Conservation (phyloP, 2,329 filamentous ascomycete genomes). For the Aspergillus thermomutatus region DNA sequence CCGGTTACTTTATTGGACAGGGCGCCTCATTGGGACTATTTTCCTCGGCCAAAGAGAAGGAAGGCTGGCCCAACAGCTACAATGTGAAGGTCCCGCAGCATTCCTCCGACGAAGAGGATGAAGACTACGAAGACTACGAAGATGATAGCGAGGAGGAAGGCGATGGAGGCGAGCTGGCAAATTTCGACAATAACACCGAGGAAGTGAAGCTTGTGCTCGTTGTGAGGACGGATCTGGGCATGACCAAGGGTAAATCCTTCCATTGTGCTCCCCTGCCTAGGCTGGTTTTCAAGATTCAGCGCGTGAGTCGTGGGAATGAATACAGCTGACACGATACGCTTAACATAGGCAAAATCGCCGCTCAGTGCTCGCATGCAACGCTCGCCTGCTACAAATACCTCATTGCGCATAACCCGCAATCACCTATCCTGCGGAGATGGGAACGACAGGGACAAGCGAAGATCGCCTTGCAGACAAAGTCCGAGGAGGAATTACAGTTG, state of each 20-base stretch:
- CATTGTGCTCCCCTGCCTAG: not conserved
- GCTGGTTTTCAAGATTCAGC: not conserved
- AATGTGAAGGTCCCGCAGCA: slow-evolving; percentile 45
- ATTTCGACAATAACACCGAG: slow-evolving; percentile 57
- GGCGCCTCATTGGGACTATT: slow-evolving; percentile 71
- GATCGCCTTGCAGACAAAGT: slow-evolving; percentile 85
- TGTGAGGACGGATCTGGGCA: slow-evolving; percentile 89
- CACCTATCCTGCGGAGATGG: slow-evolving; percentile 73
- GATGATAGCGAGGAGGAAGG: slow-evolving; percentile 69
- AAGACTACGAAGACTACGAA: slow-evolving; percentile 53
- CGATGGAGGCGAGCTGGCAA: slow-evolving; percentile 45
- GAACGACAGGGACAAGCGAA: slow-evolving; percentile 85
- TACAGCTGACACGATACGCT: not conserved
- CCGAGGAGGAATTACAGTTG: slow-evolving; percentile 73
- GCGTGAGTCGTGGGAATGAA: not conserved
- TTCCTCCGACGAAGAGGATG: slow-evolving; percentile 39
- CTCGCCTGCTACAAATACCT: slow-evolving; percentile 94
- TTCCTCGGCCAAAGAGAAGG: slow-evolving; percentile 41
- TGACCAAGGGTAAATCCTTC: slow-evolving; percentile 77
- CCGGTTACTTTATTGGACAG: slow-evolving; percentile 70
- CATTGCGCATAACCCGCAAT: slow-evolving; percentile 50
- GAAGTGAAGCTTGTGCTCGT: slow-evolving; percentile 94
- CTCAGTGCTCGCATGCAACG: slow-evolving; percentile 93
- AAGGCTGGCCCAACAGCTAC: slow-evolving; percentile 55
- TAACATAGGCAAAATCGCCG: slow-evolving; percentile 85